phyloP scores from a whole-genome alignment of 768 basidiomycete genomes.

The Termitomyces sp. region DNA sequence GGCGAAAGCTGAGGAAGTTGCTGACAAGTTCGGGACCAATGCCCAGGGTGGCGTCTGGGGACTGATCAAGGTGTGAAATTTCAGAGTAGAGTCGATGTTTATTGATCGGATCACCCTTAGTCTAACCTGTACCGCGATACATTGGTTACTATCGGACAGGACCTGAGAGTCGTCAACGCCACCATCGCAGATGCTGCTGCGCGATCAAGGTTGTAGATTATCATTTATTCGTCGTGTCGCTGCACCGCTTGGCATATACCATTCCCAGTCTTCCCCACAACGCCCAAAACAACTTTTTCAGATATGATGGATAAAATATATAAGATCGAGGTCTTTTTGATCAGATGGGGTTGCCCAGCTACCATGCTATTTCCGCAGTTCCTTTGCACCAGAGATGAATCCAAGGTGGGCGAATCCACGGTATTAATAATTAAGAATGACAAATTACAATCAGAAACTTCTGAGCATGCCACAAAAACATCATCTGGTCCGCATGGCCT shows the following conservation, averaged over 20 bases:
- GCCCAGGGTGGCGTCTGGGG: conserved; percentile 69
- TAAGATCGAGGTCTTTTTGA: not conserved
- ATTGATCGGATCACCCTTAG: conserved; percentile 28
- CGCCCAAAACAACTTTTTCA: not conserved
- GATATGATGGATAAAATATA: not conserved
- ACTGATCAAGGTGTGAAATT: conserved; percentile 54
- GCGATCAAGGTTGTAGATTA: conserved; percentile 38
- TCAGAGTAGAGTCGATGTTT: not conserved
- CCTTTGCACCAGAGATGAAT: not conserved
- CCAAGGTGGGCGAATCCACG: not conserved
- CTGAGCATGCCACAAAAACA: not conserved
- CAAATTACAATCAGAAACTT: not conserved
- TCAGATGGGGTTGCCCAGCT: not conserved
- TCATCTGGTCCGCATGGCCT: not conserved
- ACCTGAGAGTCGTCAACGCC: conserved; percentile 32
- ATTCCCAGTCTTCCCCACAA: not conserved
- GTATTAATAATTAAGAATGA: not conserved
- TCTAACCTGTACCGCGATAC: conserved; percentile 54
- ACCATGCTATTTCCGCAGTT: not conserved
- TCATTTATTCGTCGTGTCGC: not conserved
- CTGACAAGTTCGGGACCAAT: conserved; percentile 45
- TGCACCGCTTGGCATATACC: not conserved
- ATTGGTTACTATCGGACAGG: conserved; percentile 39
- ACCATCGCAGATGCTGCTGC: conserved; percentile 48
- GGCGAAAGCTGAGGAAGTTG: conserved; percentile 62